These are phyloP conservation scores for Rhizophora mangle DNA, from an alignment of 345 rosid genomes.

Conservation along the genomic window DNA sequence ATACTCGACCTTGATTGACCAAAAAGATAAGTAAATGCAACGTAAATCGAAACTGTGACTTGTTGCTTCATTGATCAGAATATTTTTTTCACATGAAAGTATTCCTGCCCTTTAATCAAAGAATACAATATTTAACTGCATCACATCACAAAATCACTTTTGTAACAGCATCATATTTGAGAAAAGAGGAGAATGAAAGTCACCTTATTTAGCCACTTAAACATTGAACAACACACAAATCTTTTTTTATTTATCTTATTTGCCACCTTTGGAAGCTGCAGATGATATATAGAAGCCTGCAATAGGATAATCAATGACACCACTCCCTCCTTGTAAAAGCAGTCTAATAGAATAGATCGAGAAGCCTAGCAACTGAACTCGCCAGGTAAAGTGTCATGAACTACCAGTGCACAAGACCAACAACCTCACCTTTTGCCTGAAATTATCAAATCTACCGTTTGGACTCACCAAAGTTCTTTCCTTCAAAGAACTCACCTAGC, in stretches of 20 bases:
- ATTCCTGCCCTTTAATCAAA: no score
- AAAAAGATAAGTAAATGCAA: no score
- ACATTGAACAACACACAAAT: background rate
- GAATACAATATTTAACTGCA: no score
- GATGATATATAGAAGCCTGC: no score
- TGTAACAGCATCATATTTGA: background rate
- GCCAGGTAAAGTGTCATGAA: background rate
- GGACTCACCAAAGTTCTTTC: slow-evolving; percentile 67
- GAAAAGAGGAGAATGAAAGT: background rate
- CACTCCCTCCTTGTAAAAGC: background rate
- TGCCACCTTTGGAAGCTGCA: background rate
- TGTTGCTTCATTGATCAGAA: no score
- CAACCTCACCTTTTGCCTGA: background rate
- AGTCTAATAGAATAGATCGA: background rate
- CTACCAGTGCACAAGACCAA: background rate
- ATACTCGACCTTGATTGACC: no score
- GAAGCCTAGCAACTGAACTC: background rate
- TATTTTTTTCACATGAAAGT: no score
- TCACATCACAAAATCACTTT: background rate
- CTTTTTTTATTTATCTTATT: background rate
- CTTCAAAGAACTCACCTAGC: slow-evolving; percentile 93
- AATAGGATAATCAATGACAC: background rate
- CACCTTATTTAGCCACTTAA: background rate
- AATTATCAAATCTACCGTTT: slow-evolving; percentile 40
- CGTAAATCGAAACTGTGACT: no score